Evolutionary conservation across 768 basidiomycete species (phyloP), one percentile per base, ranked within the genome.

Genomic region (Austroboletus eburneus): DNA sequence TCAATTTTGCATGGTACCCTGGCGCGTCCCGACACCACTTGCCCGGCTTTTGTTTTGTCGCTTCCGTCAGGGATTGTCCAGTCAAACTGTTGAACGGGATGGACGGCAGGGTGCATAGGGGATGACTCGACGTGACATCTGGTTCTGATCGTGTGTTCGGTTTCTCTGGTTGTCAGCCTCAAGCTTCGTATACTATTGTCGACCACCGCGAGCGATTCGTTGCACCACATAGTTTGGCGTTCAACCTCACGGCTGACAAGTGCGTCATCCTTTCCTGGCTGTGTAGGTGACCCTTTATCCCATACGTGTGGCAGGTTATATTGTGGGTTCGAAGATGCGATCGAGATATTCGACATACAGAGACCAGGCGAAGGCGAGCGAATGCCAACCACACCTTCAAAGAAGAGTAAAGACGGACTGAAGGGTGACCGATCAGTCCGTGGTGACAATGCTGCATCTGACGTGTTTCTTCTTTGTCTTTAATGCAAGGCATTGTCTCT

Each of bases 191-290:
- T 64, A 74, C 75, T 33, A 95, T 97, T 32, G 78, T 97, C 9
- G 93, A 97, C 63, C 94, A 98, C 57, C 74, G 87, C n/a, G 95
- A 97, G 67, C 78, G 93, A 25, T 81, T 90, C 44, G 73, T 96
- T 33, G 92, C 91, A 0, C 93, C 95, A 0, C 86, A 91, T 45
- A 80, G 81, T 54, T 71, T 97, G 48, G 75, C 85, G 0, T 97
- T 96, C 66, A 88, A 89, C 55, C 63, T 73, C 2, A 67, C 77
- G 5, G 82, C 79, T 0, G 72, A 81, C 30, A 85, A 75, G 92
- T 92, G 46, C 34, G 39, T 39, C 32, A 30, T 38, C 32, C 5
- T 8, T 20, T 30, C 10, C 12, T 14, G 13, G 3, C 20, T n/a
- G n/a, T n/a, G n/a, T n/a, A n/a, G n/a, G n/a, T n/a, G n/a, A n/a